These are phyloP conservation scores for Chlorella variabilis DNA, from an alignment of 163 green algal genomes.

Conservation along the genomic window DNA sequence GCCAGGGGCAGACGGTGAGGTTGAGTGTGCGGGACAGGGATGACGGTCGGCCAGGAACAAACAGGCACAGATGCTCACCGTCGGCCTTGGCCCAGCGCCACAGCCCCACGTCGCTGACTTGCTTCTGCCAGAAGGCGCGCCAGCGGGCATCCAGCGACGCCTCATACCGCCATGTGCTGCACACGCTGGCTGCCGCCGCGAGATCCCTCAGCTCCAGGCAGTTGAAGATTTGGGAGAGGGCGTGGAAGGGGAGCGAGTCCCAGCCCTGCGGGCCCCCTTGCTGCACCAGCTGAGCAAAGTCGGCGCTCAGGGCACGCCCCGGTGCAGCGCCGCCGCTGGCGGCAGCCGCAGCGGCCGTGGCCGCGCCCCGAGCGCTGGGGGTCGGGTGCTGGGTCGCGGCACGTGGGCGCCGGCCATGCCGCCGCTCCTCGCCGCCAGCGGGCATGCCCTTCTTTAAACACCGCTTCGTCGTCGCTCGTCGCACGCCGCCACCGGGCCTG, in stretches of 20 bases:
- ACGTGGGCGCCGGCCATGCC: neutral
- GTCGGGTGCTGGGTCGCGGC: neutral
- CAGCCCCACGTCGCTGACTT: slow-evolving; percentile 25
- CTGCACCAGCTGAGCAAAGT: neutral
- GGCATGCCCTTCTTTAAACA: too few species aligned
- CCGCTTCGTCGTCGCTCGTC: neutral
- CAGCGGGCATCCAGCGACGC: slow-evolving; percentile 30
- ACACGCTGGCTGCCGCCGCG: slow-evolving; percentile 23
- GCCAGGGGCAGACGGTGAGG: neutral
- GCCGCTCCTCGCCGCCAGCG: slow-evolving; percentile 1
- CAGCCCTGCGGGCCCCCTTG: slow-evolving; percentile 3
- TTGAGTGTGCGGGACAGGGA: too few species aligned
- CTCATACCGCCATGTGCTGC: slow-evolving; percentile 32
- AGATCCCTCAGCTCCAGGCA: slow-evolving; percentile 20
- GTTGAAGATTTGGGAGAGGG: slow-evolving; percentile 24
- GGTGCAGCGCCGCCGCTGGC: too few species aligned
- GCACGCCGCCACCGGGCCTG: too few species aligned
- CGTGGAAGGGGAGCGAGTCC: slow-evolving; percentile 10
- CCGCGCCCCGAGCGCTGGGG: too few species aligned
- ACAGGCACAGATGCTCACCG: slow-evolving; percentile 11
- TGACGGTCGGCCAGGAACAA: neutral
- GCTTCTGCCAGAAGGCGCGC: slow-evolving; percentile 21
- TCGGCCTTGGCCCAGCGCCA: slow-evolving; percentile 44
- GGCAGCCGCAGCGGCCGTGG: too few species aligned
- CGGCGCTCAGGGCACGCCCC: neutral